Evolutionary conservation across 2,329 filamentous ascomycete species (phyloP), one percentile per base, ranked within the genome.

Genomic region (Phialophora expanda): DNA sequence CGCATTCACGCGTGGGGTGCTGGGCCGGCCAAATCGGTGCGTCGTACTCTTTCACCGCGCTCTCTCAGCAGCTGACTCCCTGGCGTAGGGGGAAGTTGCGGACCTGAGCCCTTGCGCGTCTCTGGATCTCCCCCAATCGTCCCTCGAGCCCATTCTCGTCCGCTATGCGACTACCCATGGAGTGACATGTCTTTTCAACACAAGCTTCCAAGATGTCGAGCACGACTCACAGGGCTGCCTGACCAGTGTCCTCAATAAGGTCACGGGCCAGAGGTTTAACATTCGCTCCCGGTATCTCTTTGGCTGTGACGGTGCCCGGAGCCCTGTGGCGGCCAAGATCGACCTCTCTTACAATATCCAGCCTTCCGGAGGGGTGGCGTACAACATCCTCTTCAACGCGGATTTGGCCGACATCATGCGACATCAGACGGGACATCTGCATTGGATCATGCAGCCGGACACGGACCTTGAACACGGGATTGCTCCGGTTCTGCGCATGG

Each of bases 381-480:
- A 81, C 54, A 85, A 85, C 64, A 74, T 85, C 17, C 76, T 83
- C 0, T 77, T 82, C 4, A 76, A 81, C 46, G 80, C 79, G 0
- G 85, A 88, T 70, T 75, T 88, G 34, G 74, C 76, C 2, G 79
- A 85, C 67, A 71, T 84, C 7, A 78, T 86, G 53, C 73, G 81
- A 61, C 74, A 80, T 59, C 79, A 86, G 0, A 79, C 76, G 24
- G 87, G 86, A 0, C 88, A 87, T 70, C 77, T 89, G 26, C 86
- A 89, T 72, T 87, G 85, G 82, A 77, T 87, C 1, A 77, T 89
- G 72, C 81, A 83, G 66, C 85, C 87, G 0, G 82, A 86, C 64
- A 75, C 74, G 1, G 81, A 85, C 57, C 76, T 82, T 56, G 76
- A 77, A 0, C 87, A 83, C 75, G 84, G 78, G 0, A 85, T 82